These are phyloP conservation scores for Phlebiopsis flavidoalba DNA, from an alignment of 768 basidiomycete genomes.

Conservation along the genomic window DNA sequence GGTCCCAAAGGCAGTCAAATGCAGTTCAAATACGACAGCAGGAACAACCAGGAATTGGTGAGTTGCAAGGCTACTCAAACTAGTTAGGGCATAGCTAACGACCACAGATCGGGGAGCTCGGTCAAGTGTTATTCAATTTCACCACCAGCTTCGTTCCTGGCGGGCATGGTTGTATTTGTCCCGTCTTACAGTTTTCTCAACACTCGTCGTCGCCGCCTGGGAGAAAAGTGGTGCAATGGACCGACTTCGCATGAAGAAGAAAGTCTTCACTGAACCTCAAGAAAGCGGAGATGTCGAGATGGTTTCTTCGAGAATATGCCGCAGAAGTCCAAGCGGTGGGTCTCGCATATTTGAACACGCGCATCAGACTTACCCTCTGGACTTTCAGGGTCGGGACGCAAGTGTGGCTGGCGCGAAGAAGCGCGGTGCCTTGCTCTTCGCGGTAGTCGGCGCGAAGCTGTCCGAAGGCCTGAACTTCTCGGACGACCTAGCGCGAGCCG, in stretches of 20 bases:
- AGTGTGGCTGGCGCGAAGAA: constrained; percentile 6
- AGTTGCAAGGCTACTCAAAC: constrained; percentile 20
- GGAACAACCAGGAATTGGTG: constrained; percentile 56
- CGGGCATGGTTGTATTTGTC: constrained; percentile 90
- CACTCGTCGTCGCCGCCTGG: constrained; percentile 66
- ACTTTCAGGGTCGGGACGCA: not conserved
- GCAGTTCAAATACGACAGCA: constrained; percentile 77
- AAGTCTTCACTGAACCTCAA: constrained; percentile 89
- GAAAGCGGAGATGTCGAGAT: constrained; percentile 66
- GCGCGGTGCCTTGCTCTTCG: constrained; percentile 78
- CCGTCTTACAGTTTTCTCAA: constrained; percentile 84
- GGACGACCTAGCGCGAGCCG: constrained; percentile 62
- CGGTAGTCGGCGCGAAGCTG: constrained; percentile 96
- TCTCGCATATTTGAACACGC: not conserved
- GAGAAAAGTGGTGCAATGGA: constrained; percentile 50
- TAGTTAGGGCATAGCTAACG: not conserved
- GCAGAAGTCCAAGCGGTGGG: constrained; percentile 28
- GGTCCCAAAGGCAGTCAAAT: constrained; percentile 73
- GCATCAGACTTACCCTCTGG: not conserved
- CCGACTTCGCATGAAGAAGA: constrained; percentile 68
- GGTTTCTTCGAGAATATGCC: constrained; percentile 70
- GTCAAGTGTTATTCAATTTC: constrained; percentile 79
- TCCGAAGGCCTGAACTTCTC: constrained; percentile 79
- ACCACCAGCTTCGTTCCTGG: constrained; percentile 70
- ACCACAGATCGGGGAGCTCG: constrained; percentile 70